Conservation (phyloP, 352 stramenopile genomes). For the Blastocystis sp. region DNA sequence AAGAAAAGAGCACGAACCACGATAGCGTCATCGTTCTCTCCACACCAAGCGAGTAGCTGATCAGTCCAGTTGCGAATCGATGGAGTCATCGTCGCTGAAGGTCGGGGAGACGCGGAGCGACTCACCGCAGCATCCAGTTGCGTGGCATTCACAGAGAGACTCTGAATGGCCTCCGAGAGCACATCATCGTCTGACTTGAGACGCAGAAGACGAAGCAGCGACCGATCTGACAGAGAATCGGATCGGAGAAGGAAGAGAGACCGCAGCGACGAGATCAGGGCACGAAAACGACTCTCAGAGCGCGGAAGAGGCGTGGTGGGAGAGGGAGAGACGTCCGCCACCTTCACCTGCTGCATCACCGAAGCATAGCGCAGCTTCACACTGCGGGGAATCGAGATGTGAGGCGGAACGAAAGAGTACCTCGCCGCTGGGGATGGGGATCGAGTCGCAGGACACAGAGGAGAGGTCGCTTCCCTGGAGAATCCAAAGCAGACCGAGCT, state of each 20-base stretch:
- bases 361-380: constrained; percentile 7
- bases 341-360: background rate
- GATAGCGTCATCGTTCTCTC: background rate
- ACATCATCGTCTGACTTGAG: background rate
- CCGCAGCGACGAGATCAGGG: background rate
- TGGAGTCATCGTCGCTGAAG: background rate
- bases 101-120: no score
- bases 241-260: background rate
- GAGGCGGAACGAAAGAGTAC: background rate
- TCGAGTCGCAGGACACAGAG: background rate
- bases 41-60: background rate
- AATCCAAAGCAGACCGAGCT: constrained; percentile 26
- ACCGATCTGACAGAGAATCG: background rate
- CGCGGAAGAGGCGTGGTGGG: no score
- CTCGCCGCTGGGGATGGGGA: constrained; percentile 1
- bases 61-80: background rate
- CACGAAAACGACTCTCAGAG: no score
- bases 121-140: no score
- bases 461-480: background rate
- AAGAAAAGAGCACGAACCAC: background rate
- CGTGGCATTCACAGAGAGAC: background rate
- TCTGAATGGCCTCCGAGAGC: background rate
- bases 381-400: background rate
- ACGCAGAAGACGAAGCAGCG: background rate
- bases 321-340: background rate